Percentiles rank a stretch among this genome's conserved stretches.
Evolutionary conservation across 371 early-diverging fungal species (phyloP).

Genomic region (Mucor lusitanicus): DNA sequence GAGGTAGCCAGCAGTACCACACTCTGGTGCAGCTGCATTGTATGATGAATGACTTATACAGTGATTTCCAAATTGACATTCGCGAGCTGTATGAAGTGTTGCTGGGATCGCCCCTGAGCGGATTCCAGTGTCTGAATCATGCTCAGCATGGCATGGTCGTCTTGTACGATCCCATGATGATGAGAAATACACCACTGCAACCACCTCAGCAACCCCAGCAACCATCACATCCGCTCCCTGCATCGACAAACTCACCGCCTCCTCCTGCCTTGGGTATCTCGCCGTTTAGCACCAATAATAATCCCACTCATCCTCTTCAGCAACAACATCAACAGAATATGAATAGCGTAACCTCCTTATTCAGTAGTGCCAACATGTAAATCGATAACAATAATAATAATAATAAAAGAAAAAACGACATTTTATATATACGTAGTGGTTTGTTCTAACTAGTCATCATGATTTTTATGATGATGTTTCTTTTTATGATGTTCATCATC

Average conservation of each 20-base stretch:
- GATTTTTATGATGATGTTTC: too few relatives aligned
- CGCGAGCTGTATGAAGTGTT: constrained; percentile 17
- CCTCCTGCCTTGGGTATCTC: background rate
- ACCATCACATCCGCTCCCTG: background rate
- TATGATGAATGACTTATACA: constrained; percentile 31
- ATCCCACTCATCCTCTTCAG: background rate
- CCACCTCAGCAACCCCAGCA: background rate
- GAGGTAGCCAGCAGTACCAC: constrained; percentile 17
- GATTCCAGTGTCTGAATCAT: constrained; percentile 28
- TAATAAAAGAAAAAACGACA: background rate
- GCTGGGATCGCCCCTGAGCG: constrained; percentile 13
- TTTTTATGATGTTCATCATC: too few relatives aligned
- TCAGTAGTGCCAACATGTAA: background rate
- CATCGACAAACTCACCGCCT: background rate
- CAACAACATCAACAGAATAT: background rate
- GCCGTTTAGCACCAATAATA: background rate
- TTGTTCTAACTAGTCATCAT: too few relatives aligned
- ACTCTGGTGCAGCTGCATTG: constrained; percentile 28
- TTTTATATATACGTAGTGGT: background rate
- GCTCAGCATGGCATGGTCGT: constrained; percentile 31
- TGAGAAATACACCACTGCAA: background rate
- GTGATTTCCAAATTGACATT: constrained; percentile 18
- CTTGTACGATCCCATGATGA: constrained; percentile 20
- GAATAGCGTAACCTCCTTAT: background rate
- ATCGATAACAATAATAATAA: background rate